Base-by-base conservation (phyloP, 495 filamentous ascomycete species). In the Penicillium soppii region DNA sequence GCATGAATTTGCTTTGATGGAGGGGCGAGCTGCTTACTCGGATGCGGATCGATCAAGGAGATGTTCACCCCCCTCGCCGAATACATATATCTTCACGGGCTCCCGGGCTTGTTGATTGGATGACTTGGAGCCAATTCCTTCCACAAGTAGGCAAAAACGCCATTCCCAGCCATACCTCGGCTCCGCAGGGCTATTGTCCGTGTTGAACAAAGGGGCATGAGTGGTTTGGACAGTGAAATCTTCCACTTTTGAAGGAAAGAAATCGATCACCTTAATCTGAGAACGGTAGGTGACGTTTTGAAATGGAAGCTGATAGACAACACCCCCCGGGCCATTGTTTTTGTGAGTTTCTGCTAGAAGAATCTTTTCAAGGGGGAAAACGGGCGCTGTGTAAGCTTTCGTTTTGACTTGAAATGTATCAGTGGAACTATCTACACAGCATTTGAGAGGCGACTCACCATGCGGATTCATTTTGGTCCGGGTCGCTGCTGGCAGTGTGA, bases 191-290 rank as follows among this genome's bases (percentile, higher is more conserved):
- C 6, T 38, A 5, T 68, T 39, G 63, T 57, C 26, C n/a, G n/a
- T 78, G 71, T 3, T 77, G 79, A 5, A 84, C 57, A 3, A 79
- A 56, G 46, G 77, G 75, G 45, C 63, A 78, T 35, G 81, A 67
- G 15, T 61, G 61, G 8, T 58, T 29, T 58, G 70, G 4, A 81
- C 73, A 10, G 89, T 72, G 56, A 97, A 97, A 49, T 95, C 83
- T 52, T 85, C 82, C 8, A 98, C 67, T 2, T 75, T 74, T 13
- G 70, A 68, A 1, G 94, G 94, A 26, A 76, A 82, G 69, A 90
- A 97, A 63, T 96, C 89, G 13, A 96, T 76, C 1, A 96, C 85
- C 21, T 89, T 86, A 36, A 87, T 86, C 26, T 69, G 66, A 13
- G 80, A 72, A 13, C 75, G 79, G 59, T 90, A 95, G 45, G 87